phyloP scores from a whole-genome alignment of 1,284 basidiomycete genomes.

The Cutaneotrichosporon daszewskae region DNA sequence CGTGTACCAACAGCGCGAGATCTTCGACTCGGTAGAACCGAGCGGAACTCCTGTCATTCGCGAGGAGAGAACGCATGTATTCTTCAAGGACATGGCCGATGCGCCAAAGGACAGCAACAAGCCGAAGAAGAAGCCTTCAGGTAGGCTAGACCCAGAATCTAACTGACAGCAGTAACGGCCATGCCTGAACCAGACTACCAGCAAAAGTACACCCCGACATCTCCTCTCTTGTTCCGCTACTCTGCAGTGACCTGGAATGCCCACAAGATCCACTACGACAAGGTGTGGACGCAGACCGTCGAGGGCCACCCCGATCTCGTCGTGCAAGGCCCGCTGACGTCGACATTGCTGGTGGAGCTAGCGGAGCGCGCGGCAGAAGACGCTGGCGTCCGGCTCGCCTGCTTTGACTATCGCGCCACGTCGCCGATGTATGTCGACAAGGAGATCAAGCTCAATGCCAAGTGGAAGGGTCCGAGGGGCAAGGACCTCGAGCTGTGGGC shows the following conservation, averaged over 20 bases:
- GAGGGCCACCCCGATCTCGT: constrained; percentile 74
- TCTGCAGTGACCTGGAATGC: constrained; percentile 64
- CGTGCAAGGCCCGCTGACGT: constrained; percentile 74
- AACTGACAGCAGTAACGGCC: constrained; percentile 8
- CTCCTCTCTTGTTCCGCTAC: constrained; percentile 72
- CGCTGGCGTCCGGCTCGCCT: constrained; percentile 40
- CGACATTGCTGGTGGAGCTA: constrained; percentile 66
- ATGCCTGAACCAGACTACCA: constrained; percentile 50
- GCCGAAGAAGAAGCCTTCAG: constrained; percentile 10
- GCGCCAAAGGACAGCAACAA: constrained; percentile 3
- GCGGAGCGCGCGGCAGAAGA: constrained; percentile 35
- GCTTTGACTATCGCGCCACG: constrained; percentile 67
- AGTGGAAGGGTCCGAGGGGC: constrained; percentile 43
- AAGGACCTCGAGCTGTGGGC: constrained; percentile 53
- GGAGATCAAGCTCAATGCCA: constrained; percentile 56
- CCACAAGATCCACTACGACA: constrained; percentile 46
- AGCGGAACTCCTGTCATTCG: constrained; percentile 51
- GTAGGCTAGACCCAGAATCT: constrained; percentile 3
- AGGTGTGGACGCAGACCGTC: constrained; percentile 56
- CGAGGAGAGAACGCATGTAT: constrained; percentile 71
- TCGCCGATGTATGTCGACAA: constrained; percentile 65
- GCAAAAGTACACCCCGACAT: constrained; percentile 61
- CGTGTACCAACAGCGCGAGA: constrained; percentile 55
- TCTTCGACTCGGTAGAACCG: constrained; percentile 49
- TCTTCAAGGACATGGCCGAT: constrained; percentile 48